Conservation (phyloP, 2,329 filamentous ascomycete species). For the Juglanconis oblonga region DNA sequence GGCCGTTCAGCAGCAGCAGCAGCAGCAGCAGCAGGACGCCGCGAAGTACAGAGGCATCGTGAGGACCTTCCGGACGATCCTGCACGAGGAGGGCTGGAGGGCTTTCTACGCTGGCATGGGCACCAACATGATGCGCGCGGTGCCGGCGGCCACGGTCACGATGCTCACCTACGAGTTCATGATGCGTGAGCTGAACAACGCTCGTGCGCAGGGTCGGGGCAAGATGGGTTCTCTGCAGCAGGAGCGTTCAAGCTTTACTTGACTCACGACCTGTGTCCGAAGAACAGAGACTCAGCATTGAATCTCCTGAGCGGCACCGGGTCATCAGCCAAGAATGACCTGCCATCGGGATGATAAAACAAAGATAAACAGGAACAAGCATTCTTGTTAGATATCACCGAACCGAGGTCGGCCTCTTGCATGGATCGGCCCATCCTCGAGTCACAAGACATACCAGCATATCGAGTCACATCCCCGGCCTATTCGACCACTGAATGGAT, state of each 20-base stretch:
- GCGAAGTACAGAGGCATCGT: slow-evolving; percentile 75
- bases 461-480: background rate
- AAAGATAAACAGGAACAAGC: background rate
- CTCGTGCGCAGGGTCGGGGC: slow-evolving; percentile 36
- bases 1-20: slow-evolving; percentile 18
- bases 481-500: background rate
- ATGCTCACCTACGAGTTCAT: slow-evolving; percentile 94
- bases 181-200: slow-evolving; percentile 51
- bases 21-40: slow-evolving; percentile 27
- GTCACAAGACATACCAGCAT: slow-evolving; percentile 9
- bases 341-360: background rate
- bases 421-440: slow-evolving; percentile 5
- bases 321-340: background rate
- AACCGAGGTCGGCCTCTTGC: background rate
- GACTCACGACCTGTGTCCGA: background rate
- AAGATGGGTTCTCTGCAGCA: slow-evolving; percentile 23
- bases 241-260: slow-evolving; percentile 6
- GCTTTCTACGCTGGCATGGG: slow-evolving; percentile 97
- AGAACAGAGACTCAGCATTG: background rate
- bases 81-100: slow-evolving; percentile 89
- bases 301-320: background rate
- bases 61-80: slow-evolving; percentile 78
- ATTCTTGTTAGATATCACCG: background rate
- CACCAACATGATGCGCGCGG: slow-evolving; percentile 93
- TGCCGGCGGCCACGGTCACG: slow-evolving; percentile 93